Base-by-base conservation (phyloP, 1,284 basidiomycete genomes). In the Cystobasidium pallidum region DNA sequence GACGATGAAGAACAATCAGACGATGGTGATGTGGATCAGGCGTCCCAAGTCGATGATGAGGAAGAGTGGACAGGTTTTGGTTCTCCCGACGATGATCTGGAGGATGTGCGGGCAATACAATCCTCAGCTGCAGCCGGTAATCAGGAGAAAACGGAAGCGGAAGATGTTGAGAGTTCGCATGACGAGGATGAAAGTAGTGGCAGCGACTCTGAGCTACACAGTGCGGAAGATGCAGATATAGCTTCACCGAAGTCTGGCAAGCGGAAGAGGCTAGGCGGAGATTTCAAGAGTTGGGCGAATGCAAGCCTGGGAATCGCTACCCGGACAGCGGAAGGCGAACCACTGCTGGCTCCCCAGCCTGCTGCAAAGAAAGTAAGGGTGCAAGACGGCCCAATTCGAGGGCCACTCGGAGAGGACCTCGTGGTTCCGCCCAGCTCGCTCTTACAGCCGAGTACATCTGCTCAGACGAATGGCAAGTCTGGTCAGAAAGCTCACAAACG, bases 281-380 rank as follows among this genome's bases (percentile, higher is more conserved):
- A 85, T 7, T 94, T 94, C 85, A 94, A 94, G 79, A 84, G 87
- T 52, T 94, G 92, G 92, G 92, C 92, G 0, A 80, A 88, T 76
- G 86, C 88, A 66, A 91, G 94, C 75, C 83, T 92, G n/a, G 74
- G 70, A 2, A 65, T 54, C 30, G 62, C 17, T 6, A 55, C 39
- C 15, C 49, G 57, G 19, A 55, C 47, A 21, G 49, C 54, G 11
- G 62, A 66, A 39, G 66, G 66, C 24, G 62, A 51, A 30, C 58
- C 39, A 39, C 19, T 65, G 49, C 86, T 83, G 24, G 49, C 55
- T 86, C 83, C 73, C 80, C 81, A 3, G 86, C 85, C 10, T 89
- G 88, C 78, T 84, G 84, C 19, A 85, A 88, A 73, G 82, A 78
- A 54, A 32, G 52, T 58, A 26, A 49, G 26, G 32, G 21, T 28